phyloP scores from a whole-genome alignment of 805 yeast species.

The Yamadazyma nakazawae region DNA sequence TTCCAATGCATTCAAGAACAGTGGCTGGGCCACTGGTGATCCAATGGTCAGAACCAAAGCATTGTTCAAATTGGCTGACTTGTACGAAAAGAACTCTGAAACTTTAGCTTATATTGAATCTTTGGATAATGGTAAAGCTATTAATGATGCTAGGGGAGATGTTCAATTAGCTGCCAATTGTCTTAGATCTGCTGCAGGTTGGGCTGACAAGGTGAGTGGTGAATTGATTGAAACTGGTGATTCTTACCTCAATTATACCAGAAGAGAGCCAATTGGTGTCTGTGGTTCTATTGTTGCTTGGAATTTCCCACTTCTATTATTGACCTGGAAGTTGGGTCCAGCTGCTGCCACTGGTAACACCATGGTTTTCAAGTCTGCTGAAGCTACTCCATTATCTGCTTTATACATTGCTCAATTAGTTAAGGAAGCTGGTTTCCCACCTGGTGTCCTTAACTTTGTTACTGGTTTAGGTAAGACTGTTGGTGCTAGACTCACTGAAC shows the following conservation, averaged over 20 bases:
- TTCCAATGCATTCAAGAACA: conserved; percentile 60
- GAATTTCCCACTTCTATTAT: conserved; percentile 94
- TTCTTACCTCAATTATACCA: conserved; percentile 71
- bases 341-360: conserved; percentile 90
- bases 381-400: conserved; percentile 87
- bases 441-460: conserved; percentile 85
- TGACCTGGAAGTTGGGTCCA: conserved; percentile 93
- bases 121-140: conserved; percentile 85
- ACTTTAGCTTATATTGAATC: conserved; percentile 78
- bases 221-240: conserved; percentile 70
- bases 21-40: conserved; percentile 63
- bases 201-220: conserved; percentile 85
- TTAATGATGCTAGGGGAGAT: conserved; percentile 68
- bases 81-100: conserved; percentile 69
- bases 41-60: conserved; percentile 66
- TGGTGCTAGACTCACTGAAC: conserved; percentile 76
- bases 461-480: conserved; percentile 85
- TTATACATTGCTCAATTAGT: conserved; percentile 66
- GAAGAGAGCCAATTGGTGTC: conserved; percentile 90
- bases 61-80: conserved; percentile 70
- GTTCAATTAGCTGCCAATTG: conserved; percentile 65
- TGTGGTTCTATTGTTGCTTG: conserved; percentile 96
- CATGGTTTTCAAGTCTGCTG: conserved; percentile 85
- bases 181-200: conserved; percentile 84
- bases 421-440: conserved; percentile 84